phyloP scores from a whole-genome alignment of 164 flowering plant species.

The Cinnamomum chago region DNA sequence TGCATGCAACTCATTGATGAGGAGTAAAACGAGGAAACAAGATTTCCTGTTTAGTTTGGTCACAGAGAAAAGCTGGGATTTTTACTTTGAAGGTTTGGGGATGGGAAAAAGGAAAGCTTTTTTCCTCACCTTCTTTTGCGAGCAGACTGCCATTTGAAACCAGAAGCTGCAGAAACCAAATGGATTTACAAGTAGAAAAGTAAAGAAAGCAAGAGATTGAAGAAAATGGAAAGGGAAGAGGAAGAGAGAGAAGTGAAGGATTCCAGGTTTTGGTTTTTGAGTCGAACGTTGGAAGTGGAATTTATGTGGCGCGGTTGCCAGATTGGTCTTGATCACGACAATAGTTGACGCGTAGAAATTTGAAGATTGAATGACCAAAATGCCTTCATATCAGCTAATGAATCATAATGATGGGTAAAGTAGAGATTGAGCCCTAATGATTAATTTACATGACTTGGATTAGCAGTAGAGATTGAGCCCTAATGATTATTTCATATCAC shows the following conservation, averaged over 20 bases:
- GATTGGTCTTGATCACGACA: background rate
- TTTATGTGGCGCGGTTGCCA: slow-evolving; percentile 5
- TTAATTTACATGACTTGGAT: no score
- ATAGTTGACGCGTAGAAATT: background rate
- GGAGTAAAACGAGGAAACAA: background rate
- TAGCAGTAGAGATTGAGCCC: no score
- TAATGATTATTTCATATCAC: no score
- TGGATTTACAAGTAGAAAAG: no score
- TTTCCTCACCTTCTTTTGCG: slow-evolving; percentile 1
- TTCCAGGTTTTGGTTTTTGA: background rate
- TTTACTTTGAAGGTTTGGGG: background rate
- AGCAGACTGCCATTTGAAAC: slow-evolving; percentile 6
- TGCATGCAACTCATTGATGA: background rate
- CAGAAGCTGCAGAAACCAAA: slow-evolving; percentile 1
- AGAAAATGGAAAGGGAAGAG: background rate
- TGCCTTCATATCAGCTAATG: background rate
- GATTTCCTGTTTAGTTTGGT: no score
- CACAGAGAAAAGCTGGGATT: background rate
- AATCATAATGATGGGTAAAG: no score
- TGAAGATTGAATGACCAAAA: background rate
- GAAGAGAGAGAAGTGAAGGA: background rate
- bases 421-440: no score
- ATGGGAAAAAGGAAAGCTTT: background rate
- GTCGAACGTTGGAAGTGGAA: slow-evolving; percentile 8
- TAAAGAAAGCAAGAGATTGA: background rate